Evolutionary conservation across 2,329 filamentous ascomycete species (phyloP), one percentile per base, ranked within the genome.

Genomic region (Colletotrichum echinochloae): DNA sequence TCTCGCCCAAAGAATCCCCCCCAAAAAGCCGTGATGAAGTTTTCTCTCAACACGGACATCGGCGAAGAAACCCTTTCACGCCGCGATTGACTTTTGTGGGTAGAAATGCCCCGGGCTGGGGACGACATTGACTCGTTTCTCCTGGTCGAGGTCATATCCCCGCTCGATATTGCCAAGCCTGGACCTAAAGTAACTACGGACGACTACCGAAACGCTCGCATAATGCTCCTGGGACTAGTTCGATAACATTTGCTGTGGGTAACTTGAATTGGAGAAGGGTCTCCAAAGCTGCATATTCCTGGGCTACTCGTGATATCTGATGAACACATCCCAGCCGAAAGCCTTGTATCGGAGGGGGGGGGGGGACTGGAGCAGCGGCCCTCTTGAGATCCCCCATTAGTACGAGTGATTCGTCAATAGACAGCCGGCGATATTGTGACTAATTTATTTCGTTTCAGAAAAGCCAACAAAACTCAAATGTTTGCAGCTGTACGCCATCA

Each of bases 71-170:
- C 8, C n/a, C n/a, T 28, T 26, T 37, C 2, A 16, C 35, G 46
- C n/a, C 26, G 44, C 44, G 44, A 49, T 37, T 49, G 28, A 30
- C n/a, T 49, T 48, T 60, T 49, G 20, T 37, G 44, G 41, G 14
- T 49, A 26, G n/a, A n/a, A 37, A 48, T 12, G 12, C 18, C 5
- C 30, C 44, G 30, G 30, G 6, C 20, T n/a, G 23, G 30, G 30
- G 57, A 28, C 20, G 57, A n/a, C 41, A 8, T 37, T 60, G 57
- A 60, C 57, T 60, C 57, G 5, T 11, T 37, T 16, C 44, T 20
- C 7, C 5, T 37, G 8, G 44, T 30, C 39, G n/a, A 20, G 30
- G 44, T 20, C 18, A 37, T 39, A 49, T 26, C 28, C 57, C 30
- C 30, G 44, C 7, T 16, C 26, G 44, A 37, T 49, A 35, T 26